Percentiles rank a stretch among this genome's conserved stretches.
These are phyloP conservation scores for Eragrostis tef DNA, from an alignment of 202 grass and related monocot species.

Conservation along the genomic window DNA sequence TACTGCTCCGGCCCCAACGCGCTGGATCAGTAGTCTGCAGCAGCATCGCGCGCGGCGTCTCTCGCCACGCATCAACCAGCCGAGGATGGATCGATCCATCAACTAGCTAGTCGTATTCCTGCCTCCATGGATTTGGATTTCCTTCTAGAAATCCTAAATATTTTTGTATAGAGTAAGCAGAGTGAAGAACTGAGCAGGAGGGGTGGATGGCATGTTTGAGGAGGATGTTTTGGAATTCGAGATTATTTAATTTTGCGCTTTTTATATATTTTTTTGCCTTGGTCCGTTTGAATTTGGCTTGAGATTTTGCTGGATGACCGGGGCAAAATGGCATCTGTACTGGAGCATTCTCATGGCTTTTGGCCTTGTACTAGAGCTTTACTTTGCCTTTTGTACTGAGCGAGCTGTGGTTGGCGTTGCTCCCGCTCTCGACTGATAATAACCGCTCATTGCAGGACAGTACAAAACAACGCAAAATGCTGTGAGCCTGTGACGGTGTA, in stretches of 20 bases:
- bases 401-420: neutral
- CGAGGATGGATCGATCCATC: neutral
- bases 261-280: neutral
- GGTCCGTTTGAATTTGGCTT: neutral
- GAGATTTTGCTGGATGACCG: neutral
- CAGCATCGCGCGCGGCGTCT: neutral
- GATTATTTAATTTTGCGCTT: neutral
- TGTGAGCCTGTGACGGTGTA: no score
- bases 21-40: slow-evolving; percentile 58
- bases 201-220: neutral
- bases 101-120: neutral
- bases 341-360: no score
- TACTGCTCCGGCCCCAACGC: slow-evolving; percentile 97
- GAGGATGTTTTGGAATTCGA: neutral
- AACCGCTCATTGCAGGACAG: neutral
- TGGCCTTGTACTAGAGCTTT: no score
- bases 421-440: neutral
- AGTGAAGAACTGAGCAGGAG: neutral
- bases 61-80: no score
- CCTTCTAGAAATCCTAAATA: neutral
- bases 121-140: neutral
- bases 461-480: neutral
- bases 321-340: no score
- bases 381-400: neutral
- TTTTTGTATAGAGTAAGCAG: slow-evolving; percentile 36